phyloP scores from a whole-genome alignment of 2,329 filamentous ascomycete genomes.

The Gnomoniopsis sp. region DNA sequence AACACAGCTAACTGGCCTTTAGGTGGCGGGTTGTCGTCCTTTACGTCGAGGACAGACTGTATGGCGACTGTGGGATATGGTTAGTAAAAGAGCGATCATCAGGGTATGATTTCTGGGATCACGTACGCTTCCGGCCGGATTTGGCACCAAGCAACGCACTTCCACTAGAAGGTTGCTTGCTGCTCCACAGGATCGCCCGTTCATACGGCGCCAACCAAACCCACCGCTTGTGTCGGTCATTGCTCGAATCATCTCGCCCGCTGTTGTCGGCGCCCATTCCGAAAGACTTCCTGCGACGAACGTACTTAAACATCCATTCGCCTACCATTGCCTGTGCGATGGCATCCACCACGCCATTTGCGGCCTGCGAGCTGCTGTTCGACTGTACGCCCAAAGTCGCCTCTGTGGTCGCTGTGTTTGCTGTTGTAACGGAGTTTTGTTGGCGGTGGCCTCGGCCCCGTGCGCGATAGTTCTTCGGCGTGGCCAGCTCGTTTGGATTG shows the following conservation, averaged over 20 bases:
- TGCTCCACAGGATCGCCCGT: conserved; percentile 94
- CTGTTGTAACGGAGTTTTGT: conserved; percentile 60
- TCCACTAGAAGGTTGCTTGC: conserved; percentile 88
- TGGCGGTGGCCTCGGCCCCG: conserved; percentile 38
- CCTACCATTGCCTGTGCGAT: conserved; percentile 99
- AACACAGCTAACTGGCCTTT: conserved; percentile 67
- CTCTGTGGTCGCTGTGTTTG: conserved; percentile 43
- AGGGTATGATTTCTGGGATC: conserved; percentile 22
- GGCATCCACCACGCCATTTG: conserved; percentile 84
- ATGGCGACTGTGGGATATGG: conserved; percentile 68
- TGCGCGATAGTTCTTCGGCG: conserved; percentile 43
- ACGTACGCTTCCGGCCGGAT: conserved; percentile 86
- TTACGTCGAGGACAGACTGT: conserved; percentile 94
- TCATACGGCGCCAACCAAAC: conserved; percentile 98
- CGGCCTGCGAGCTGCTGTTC: conserved; percentile 57
- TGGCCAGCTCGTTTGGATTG: conserved; percentile 64
- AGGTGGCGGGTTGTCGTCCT: conserved; percentile 84
- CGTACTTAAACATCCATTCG: conserved; percentile 95
- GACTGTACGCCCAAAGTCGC: conserved; percentile 47
- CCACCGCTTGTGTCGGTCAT: conserved; percentile 90
- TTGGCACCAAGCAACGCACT: conserved; percentile 82
- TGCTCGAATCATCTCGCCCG: conserved; percentile 67
- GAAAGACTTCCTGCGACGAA: conserved; percentile 85
- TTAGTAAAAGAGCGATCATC: conserved; percentile 11
- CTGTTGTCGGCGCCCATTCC: conserved; percentile 67